Conservation (phyloP, 2,329 filamentous ascomycete genomes). For the Zymoseptoria ardabiliae region DNA sequence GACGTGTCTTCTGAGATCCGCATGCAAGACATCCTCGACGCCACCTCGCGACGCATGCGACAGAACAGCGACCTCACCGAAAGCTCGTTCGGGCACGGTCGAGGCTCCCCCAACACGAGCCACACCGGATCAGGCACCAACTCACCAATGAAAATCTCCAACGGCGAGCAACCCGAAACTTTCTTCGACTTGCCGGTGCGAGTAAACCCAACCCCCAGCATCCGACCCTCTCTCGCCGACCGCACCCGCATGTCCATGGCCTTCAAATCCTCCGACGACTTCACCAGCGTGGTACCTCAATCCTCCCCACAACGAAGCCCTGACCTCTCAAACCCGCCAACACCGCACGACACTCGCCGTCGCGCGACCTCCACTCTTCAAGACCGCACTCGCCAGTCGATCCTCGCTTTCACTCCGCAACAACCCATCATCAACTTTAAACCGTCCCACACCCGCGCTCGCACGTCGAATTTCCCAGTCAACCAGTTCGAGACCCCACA, state of each 20-base stretch:
- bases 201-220: conserved; percentile 1
- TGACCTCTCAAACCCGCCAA: background rate
- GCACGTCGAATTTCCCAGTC: conserved; percentile 39
- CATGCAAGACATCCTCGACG: conserved; percentile 6
- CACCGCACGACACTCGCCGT: background rate
- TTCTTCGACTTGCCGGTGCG: conserved; percentile 9
- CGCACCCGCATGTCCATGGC: conserved; percentile 43
- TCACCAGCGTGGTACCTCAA: conserved; percentile 13
- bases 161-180: conserved; percentile 13
- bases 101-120: conserved; percentile 1
- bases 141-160: conserved; percentile 5
- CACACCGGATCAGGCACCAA: conserved; percentile 5
- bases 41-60: conserved; percentile 8
- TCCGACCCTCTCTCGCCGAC: conserved; percentile 39
- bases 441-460: conserved; percentile 30
- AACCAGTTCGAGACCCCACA: conserved; percentile 52
- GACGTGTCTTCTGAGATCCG: conserved; percentile 7
- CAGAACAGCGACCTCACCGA: conserved; percentile 9
- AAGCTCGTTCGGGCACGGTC: background rate
- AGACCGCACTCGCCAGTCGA: conserved; percentile 74
- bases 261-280: conserved; percentile 17
- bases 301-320: background rate
- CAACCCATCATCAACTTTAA: conserved; percentile 5
- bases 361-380: conserved; percentile 46
- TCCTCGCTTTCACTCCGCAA: conserved; percentile 36